These are phyloP conservation scores for Gracilariopsis chorda DNA, from an alignment of 23 red algal species.

Conservation along the genomic window DNA sequence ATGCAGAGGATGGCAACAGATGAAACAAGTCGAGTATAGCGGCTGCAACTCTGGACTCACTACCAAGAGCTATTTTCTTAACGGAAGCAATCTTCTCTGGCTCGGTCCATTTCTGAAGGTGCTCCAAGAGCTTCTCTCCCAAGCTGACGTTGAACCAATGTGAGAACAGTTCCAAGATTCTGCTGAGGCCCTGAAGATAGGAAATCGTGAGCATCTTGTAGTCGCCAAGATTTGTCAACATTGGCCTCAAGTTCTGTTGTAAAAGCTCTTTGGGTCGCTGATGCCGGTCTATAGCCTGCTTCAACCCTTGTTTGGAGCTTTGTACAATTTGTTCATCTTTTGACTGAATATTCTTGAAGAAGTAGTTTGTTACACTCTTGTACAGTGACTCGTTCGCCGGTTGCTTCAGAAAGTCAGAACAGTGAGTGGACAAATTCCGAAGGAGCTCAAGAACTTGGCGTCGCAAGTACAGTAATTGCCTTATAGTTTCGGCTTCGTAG, in stretches of 20 bases:
- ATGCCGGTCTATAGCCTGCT: conserved; percentile 50
- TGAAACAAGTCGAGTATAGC: conserved; percentile 91
- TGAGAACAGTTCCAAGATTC: conserved; percentile 88
- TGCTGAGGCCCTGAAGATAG: conserved; percentile 71
- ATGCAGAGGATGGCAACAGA: conserved; percentile 53
- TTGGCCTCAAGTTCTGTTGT: conserved; percentile 85
- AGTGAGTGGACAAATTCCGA: conserved; percentile 20
- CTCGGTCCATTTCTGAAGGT: conserved; percentile 86
- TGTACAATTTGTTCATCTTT: conserved; percentile 66
- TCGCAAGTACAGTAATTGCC: conserved; percentile 46
- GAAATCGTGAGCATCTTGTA: conserved; percentile 77
- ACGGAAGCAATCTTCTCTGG: conserved; percentile 53
- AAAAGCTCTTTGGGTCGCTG: conserved; percentile 74
- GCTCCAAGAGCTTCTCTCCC: conserved; percentile 93
- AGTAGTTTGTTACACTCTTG: conserved; percentile 43
- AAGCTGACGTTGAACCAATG: conserved; percentile 95
- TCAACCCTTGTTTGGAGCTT: conserved; percentile 61
- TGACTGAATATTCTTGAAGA: conserved; percentile 88
- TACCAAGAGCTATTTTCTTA: conserved; percentile 52
- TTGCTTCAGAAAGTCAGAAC: conserved; percentile 28
- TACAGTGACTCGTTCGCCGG: conserved; percentile 60
- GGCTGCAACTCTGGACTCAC: conserved; percentile 68
- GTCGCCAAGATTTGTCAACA: conserved; percentile 81
- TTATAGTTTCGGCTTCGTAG: conserved; percentile 18
- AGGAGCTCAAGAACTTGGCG: conserved; percentile 52